Conservation (phyloP, 1,284 basidiomycete genomes). For the Melampsora abietis-canadensis region DNA sequence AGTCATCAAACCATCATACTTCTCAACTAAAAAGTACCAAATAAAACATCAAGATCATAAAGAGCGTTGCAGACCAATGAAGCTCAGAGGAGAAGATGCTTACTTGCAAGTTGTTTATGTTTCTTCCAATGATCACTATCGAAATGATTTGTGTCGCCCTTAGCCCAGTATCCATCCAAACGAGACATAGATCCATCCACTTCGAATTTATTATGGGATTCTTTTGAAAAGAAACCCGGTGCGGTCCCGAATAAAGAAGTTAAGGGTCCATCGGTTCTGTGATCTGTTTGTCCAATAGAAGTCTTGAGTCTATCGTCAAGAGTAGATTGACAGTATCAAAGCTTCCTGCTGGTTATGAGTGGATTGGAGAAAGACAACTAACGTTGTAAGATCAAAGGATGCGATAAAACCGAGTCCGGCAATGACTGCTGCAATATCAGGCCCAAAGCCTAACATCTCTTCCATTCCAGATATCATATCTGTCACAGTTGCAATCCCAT, state of each 20-base stretch:
- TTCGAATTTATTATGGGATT: not conserved
- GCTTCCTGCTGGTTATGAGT: too few relatives aligned
- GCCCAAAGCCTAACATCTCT: too few relatives aligned
- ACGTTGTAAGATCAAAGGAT: too few relatives aligned
- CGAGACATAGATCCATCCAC: not conserved
- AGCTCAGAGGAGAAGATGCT: too few relatives aligned
- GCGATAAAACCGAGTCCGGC: too few relatives aligned
- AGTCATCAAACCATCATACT: not conserved
- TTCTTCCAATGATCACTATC: slow-evolving; percentile 5
- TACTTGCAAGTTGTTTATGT: slow-evolving; percentile 4
- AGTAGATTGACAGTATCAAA: too few relatives aligned
- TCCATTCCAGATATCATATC: too few relatives aligned
- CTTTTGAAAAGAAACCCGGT: not conserved
- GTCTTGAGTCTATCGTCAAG: not conserved
- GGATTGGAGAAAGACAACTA: too few relatives aligned
- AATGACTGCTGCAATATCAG: too few relatives aligned
- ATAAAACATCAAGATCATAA: too few relatives aligned
- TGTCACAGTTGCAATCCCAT: too few relatives aligned
- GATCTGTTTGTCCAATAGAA: not conserved
- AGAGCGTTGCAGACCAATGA: too few relatives aligned
- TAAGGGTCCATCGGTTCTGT: not conserved
- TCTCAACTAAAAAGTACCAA: not conserved
- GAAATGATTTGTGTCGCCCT: not conserved
- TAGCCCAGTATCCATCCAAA: not conserved
- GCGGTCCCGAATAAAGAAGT: not conserved